Conservation (phyloP, 768 basidiomycete species). For the Gymnopilus junonius region DNA sequence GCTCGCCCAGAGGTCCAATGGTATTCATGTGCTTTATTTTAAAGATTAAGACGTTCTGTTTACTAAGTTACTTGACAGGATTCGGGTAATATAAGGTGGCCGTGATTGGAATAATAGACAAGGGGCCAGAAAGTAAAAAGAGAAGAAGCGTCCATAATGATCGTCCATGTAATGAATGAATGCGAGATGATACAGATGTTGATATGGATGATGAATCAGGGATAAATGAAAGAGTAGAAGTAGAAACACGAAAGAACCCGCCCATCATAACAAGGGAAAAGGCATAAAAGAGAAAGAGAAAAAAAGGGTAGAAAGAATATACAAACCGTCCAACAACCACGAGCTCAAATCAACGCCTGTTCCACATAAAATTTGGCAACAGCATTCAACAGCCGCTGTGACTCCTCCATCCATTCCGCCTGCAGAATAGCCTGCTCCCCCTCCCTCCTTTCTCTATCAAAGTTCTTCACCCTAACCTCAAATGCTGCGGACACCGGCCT, state of each 20-base stretch:
- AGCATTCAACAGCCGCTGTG: slow-evolving; percentile 41
- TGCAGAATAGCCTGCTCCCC: slow-evolving; percentile 60
- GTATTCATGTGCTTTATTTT: neutral
- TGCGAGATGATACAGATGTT: slow-evolving; percentile 13
- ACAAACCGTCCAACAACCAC: neutral
- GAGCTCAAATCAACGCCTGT: slow-evolving; percentile 33
- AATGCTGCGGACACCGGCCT: slow-evolving; percentile 87
- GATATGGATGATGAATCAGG: neutral
- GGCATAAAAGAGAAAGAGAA: neutral
- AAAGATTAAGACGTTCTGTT: neutral
- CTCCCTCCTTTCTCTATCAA: slow-evolving; percentile 61
- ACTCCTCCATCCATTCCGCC: slow-evolving; percentile 55
- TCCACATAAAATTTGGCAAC: slow-evolving; percentile 46
- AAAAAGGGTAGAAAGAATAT: neutral
- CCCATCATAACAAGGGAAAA: neutral
- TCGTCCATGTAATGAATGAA: slow-evolving; percentile 5
- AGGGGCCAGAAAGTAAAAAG: neutral
- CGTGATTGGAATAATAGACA: neutral
- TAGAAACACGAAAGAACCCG: neutral
- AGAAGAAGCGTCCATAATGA: slow-evolving; percentile 7
- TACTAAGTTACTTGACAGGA: neutral
- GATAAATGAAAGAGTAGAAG: neutral
- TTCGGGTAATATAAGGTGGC: neutral
- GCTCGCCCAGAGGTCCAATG: neutral
- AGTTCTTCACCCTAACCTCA: slow-evolving; percentile 70